Evolutionary conservation across 495 filamentous ascomycete species (phyloP).

Genomic region (Evernia prunastri): DNA sequence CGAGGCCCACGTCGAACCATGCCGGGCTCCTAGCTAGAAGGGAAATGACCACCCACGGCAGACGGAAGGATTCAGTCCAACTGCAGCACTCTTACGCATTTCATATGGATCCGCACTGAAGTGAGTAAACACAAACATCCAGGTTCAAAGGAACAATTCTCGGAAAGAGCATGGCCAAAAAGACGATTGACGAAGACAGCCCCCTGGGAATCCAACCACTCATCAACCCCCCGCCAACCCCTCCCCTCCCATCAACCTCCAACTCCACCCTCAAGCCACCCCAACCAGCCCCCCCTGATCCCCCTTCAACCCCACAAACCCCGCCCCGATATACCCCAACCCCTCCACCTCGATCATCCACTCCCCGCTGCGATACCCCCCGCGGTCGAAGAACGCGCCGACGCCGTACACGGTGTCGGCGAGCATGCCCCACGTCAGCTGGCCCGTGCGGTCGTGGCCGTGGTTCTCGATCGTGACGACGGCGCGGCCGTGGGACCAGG

Average conservation of each 20-base stretch:
- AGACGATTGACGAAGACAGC: too few species aligned
- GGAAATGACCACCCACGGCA: too few species aligned
- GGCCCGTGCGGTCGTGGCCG: neutral
- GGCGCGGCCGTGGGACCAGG: neutral
- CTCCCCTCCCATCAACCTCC: neutral
- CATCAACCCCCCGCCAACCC: neutral
- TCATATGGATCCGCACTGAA: too few species aligned
- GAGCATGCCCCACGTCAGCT: slow-evolving; percentile 11
- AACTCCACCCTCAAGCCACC: neutral
- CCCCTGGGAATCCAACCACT: too few species aligned
- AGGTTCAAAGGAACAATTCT: too few species aligned
- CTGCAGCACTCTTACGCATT: too few species aligned
- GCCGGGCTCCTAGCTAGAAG: too few species aligned
- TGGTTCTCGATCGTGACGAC: slow-evolving; percentile 6
- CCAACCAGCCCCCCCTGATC: neutral
- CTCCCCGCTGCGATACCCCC: neutral
- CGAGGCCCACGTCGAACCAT: too few species aligned
- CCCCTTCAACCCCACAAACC: neutral
- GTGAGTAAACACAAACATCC: too few species aligned
- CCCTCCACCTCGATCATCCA: neutral
- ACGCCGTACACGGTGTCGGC: slow-evolving; percentile 9
- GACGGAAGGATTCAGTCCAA: too few species aligned
- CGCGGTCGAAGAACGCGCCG: neutral
- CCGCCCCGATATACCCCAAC: slow-evolving; percentile 5
- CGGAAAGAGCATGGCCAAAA: too few species aligned